Evolutionary conservation across 495 filamentous ascomycete species (phyloP).

Genomic region (Penicillium odoratum): DNA sequence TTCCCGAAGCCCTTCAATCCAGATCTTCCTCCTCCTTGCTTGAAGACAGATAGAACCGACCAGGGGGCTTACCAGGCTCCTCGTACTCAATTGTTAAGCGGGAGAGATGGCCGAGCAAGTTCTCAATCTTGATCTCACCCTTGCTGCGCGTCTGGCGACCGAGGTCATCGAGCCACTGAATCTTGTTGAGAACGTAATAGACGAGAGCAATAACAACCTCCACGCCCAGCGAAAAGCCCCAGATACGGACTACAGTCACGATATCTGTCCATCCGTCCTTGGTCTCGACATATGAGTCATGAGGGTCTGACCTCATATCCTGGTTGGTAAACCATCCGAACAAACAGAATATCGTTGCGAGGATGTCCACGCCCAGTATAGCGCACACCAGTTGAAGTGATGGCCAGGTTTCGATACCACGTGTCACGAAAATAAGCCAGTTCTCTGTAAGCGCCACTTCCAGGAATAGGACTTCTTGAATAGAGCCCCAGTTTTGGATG

Average conservation of each 20-base stretch:
- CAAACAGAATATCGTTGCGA: constrained; percentile 69
- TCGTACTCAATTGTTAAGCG: constrained; percentile 73
- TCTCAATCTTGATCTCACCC: constrained; percentile 73
- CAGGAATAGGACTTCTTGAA: constrained; percentile 71
- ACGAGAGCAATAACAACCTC: constrained; percentile 74
- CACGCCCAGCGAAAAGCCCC: constrained; percentile 72
- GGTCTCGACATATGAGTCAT: constrained; percentile 45
- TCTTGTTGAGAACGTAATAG: constrained; percentile 69
- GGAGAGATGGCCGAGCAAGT: constrained; percentile 66
- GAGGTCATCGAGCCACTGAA: constrained; percentile 67
- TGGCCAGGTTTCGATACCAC: constrained; percentile 64
- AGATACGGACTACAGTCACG: constrained; percentile 76
- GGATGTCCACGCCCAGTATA: constrained; percentile 64
- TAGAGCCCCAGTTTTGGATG: constrained; percentile 66
- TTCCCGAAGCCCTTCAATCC: constrained; percentile 25
- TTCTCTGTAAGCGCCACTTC: constrained; percentile 73
- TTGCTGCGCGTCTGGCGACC: constrained; percentile 67
- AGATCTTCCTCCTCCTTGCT: constrained; percentile 47
- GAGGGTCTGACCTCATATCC: constrained; percentile 44
- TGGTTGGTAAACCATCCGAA: constrained; percentile 68
- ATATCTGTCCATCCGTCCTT: constrained; percentile 67
- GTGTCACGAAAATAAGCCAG: constrained; percentile 76
- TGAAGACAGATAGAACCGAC: constrained; percentile 38
- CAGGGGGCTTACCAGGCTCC: constrained; percentile 43
- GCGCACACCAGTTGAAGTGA: constrained; percentile 66